Evolutionary conservation across 176 grass and related monocot species (phyloP).

Genomic region (Avena sativa): DNA sequence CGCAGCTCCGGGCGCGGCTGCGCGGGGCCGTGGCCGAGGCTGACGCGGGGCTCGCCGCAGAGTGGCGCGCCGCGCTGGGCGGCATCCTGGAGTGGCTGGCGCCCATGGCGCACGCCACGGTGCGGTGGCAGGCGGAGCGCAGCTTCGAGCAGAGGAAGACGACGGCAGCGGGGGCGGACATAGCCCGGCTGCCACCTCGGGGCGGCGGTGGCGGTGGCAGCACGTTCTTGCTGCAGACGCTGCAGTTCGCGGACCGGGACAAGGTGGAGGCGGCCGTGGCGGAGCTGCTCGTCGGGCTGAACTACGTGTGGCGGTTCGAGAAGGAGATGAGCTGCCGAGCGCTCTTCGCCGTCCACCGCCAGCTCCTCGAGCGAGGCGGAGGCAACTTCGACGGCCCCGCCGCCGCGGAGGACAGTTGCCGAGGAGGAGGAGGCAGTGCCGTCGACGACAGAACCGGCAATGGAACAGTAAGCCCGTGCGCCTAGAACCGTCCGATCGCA

Average conservation of each 20-base stretch:
- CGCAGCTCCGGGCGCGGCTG: slow-evolving; percentile 60
- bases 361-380: slow-evolving; percentile 28
- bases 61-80: slow-evolving; percentile 74
- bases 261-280: slow-evolving; percentile 79
- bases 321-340: slow-evolving; percentile 71
- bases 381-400: neutral
- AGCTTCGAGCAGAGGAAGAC: slow-evolving; percentile 61
- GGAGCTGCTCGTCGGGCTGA: slow-evolving; percentile 84
- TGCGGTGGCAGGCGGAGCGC: slow-evolving; percentile 83
- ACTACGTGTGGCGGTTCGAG: slow-evolving; percentile 87
- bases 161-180: neutral
- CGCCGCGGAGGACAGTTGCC: neutral
- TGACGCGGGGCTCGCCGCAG: slow-evolving; percentile 54
- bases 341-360: slow-evolving; percentile 49
- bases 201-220: neutral
- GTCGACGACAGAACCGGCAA: neutral
- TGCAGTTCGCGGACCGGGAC: slow-evolving; percentile 68
- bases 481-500: neutral
- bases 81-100: slow-evolving; percentile 77
- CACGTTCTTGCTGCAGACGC: slow-evolving; percentile 82
- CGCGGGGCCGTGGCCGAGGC: slow-evolving; percentile 48
- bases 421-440: neutral
- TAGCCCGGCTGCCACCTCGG: neutral
- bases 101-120: slow-evolving; percentile 84
- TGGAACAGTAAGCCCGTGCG: slow-evolving; percentile 44